Conservation (phyloP, 2,329 filamentous ascomycete genomes). For the Rasamsonia emersonii region DNA sequence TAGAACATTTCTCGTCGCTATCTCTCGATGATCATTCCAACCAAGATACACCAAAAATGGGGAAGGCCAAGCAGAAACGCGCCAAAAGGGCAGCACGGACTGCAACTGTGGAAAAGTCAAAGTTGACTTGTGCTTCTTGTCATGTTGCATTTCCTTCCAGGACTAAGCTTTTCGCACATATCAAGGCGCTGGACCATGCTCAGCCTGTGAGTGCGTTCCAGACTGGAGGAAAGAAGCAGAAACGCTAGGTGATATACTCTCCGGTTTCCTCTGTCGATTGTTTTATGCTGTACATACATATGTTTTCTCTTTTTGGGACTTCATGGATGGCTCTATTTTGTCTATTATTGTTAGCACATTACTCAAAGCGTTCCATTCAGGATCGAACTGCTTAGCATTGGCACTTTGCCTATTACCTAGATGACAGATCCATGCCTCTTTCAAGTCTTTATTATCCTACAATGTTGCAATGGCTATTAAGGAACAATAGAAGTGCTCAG, state of each 20-base stretch:
- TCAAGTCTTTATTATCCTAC: too few relatives aligned
- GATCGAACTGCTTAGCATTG: too few relatives aligned
- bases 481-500: background rate
- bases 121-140: slow-evolving; percentile 69
- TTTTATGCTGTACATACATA: too few relatives aligned
- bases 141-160: slow-evolving; percentile 67
- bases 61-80: slow-evolving; percentile 47
- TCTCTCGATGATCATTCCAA: slow-evolving; percentile 10
- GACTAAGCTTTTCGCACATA: slow-evolving; percentile 64
- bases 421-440: too few relatives aligned
- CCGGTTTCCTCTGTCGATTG: background rate
- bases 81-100: slow-evolving; percentile 41
- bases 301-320: too few relatives aligned
- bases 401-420: too few relatives aligned
- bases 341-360: too few relatives aligned
- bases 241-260: background rate
- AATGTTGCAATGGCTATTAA: background rate
- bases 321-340: too few relatives aligned
- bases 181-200: slow-evolving; percentile 59
- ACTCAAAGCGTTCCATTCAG: too few relatives aligned
- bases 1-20: slow-evolving; percentile 3
- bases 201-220: slow-evolving; percentile 31
- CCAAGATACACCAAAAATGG: slow-evolving; percentile 26
- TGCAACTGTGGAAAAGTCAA: slow-evolving; percentile 12
- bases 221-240: slow-evolving; percentile 6